These are phyloP conservation scores for Orbilia javanica DNA, from an alignment of 2,329 filamentous ascomycete genomes.

Conservation along the genomic window DNA sequence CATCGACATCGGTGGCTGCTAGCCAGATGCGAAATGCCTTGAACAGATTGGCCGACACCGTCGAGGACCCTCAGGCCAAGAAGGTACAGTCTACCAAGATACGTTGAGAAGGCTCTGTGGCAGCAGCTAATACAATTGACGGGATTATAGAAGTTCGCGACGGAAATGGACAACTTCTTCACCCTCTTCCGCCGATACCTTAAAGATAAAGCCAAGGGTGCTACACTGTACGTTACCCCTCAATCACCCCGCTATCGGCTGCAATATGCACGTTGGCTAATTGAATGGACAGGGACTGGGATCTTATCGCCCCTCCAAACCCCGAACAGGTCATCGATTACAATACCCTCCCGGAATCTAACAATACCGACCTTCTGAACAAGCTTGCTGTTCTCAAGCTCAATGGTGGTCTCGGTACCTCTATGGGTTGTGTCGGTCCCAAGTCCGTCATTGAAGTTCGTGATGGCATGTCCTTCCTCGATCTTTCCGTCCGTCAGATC, in stretches of 20 bases:
- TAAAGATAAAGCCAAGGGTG: constrained; percentile 99
- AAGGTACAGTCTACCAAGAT: constrained; percentile 74
- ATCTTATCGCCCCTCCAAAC: constrained; percentile 93
- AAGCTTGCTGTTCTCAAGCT: constrained; percentile 99
- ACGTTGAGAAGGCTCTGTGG: background rate
- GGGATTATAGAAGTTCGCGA: constrained; percentile 82
- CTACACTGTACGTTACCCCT: constrained; percentile 75
- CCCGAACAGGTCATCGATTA: constrained; percentile 96
- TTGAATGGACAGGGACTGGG: constrained; percentile 79
- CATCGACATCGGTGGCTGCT: constrained; percentile 95
- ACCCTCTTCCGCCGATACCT: constrained; percentile 97
- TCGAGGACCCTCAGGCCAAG: constrained; percentile 82
- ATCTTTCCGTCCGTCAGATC: constrained; percentile 97
- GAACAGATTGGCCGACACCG: constrained; percentile 90
- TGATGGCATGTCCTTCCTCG: constrained; percentile 99
- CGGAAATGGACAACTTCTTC: constrained; percentile 99
- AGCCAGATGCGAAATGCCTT: constrained; percentile 99
- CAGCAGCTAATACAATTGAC: background rate
- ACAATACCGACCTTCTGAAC: constrained; percentile 93
- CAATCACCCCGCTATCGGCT: constrained; percentile 47
- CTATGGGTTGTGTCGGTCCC: constrained; percentile 98
- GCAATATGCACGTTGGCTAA: constrained; percentile 57
- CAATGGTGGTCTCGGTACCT: constrained; percentile 98
- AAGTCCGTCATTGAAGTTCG: constrained; percentile 99
- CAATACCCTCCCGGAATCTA: constrained; percentile 85